Evolutionary conservation across 106 monocot species (phyloP).

Genomic region (Narthecium ossifragum): DNA sequence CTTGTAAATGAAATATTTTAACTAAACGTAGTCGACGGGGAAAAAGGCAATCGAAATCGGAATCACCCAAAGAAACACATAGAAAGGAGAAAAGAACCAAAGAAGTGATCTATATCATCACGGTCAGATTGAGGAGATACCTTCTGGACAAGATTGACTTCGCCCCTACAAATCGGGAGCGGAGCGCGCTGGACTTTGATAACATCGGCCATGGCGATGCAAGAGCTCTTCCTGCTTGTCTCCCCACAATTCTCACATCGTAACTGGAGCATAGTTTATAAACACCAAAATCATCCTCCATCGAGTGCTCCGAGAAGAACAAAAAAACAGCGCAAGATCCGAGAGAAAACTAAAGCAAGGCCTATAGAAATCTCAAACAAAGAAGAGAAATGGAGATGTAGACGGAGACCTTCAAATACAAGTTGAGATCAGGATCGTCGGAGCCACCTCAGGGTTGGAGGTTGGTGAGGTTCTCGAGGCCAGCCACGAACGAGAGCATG

Average conservation of each 20-base stretch:
- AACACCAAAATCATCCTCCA: conserved; percentile 15
- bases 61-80: no score
- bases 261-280: conserved; percentile 45
- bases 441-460: conserved; percentile 76
- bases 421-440: conserved; percentile 65
- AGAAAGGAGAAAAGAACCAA: no score
- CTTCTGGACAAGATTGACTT: conserved; percentile 89
- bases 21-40: no score
- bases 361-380: not conserved
- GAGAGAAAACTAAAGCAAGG: not conserved
- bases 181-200: no score
- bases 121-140: conserved; percentile 21
- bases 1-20: no score
- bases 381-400: no score
- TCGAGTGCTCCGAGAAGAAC: conserved; percentile 1
- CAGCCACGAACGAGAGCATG: conserved; percentile 46
- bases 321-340: conserved; percentile 3
- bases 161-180: conserved; percentile 54
- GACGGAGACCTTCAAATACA: conserved; percentile 88
- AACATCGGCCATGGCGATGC: conserved; percentile 61
- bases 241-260: conserved; percentile 93
- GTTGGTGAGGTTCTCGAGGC: conserved; percentile 78
- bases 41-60: no score
- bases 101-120: no score
- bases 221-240: conserved; percentile 57